Percentiles rank a stretch among this genome's conserved stretches.
phyloP scores from a whole-genome alignment of 169 alveolate genomes.

The Babesia bovis region DNA sequence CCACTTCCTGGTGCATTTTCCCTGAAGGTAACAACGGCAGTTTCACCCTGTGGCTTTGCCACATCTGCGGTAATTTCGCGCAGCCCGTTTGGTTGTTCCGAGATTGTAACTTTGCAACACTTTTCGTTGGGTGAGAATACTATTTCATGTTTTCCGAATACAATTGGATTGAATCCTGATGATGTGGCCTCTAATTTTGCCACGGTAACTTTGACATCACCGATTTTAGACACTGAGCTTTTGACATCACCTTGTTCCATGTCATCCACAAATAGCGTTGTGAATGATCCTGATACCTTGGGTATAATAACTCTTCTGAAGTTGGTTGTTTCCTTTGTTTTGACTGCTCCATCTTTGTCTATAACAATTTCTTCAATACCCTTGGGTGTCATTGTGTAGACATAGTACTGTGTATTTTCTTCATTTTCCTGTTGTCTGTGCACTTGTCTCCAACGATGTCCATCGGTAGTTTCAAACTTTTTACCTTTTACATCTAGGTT shows the following conservation, averaged over 20 bases:
- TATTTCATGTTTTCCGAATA: constrained; percentile 62
- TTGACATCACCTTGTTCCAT: neutral
- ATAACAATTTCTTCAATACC: constrained; percentile 2
- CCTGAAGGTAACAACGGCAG: neutral
- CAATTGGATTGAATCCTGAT: constrained; percentile 36
- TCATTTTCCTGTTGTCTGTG: neutral
- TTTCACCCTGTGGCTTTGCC: neutral
- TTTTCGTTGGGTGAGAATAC: neutral
- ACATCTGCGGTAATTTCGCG: constrained; percentile 7
- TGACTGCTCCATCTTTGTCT: neutral
- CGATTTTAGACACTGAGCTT: constrained; percentile 5
- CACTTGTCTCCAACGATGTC: constrained; percentile 30
- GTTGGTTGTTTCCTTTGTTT: neutral
- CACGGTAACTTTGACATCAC: neutral
- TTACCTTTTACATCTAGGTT: neutral
- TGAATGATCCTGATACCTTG: neutral
- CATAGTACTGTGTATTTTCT: neutral
- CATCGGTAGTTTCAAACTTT: neutral
- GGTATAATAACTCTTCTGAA: neutral
- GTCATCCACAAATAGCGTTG: constrained; percentile 32
- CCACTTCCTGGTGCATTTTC: constrained; percentile 1
- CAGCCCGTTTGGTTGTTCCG: constrained; percentile 5
- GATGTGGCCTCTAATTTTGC: neutral
- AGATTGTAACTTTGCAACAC: constrained; percentile 10
- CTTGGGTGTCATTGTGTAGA: constrained; percentile 29